Conservation (phyloP, 1,284 basidiomycete genomes). For the Cronartium ribicola region DNA sequence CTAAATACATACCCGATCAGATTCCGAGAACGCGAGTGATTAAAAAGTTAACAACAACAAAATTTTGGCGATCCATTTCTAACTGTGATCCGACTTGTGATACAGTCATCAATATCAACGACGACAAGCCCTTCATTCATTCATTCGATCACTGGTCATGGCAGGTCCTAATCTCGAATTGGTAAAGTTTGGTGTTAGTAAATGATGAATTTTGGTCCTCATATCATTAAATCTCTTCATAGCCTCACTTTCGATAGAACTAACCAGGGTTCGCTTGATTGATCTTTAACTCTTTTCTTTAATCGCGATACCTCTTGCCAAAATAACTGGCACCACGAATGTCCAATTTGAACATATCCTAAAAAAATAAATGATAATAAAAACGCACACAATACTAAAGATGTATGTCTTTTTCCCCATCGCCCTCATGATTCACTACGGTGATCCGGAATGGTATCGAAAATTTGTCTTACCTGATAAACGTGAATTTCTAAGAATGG, state of each 20-base stretch:
- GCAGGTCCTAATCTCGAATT: conserved; percentile 63
- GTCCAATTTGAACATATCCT: too few relatives aligned
- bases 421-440: conserved; percentile 75
- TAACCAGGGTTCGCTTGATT: conserved; percentile 18
- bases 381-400: conserved; percentile 61
- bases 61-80: too few relatives aligned
- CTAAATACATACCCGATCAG: too few relatives aligned
- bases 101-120: too few relatives aligned
- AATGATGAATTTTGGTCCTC: background rate
- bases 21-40: too few relatives aligned
- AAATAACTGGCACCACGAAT: conserved; percentile 34
- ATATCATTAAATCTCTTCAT: conserved; percentile 45
- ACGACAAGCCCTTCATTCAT: too few relatives aligned
- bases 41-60: too few relatives aligned
- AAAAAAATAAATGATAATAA: too few relatives aligned
- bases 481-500: conserved; percentile 17
- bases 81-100: too few relatives aligned
- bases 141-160: too few relatives aligned
- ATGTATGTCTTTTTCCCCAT: conserved; percentile 85
- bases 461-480: conserved; percentile 72
- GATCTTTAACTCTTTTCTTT: background rate
- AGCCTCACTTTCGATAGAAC: conserved; percentile 44
- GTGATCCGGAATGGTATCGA: conserved; percentile 82
- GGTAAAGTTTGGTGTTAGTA: conserved; percentile 49
- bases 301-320: too few relatives aligned